phyloP scores from a whole-genome alignment of 2,329 filamentous ascomycete genomes.

The Paracoccidioides lutzii region DNA sequence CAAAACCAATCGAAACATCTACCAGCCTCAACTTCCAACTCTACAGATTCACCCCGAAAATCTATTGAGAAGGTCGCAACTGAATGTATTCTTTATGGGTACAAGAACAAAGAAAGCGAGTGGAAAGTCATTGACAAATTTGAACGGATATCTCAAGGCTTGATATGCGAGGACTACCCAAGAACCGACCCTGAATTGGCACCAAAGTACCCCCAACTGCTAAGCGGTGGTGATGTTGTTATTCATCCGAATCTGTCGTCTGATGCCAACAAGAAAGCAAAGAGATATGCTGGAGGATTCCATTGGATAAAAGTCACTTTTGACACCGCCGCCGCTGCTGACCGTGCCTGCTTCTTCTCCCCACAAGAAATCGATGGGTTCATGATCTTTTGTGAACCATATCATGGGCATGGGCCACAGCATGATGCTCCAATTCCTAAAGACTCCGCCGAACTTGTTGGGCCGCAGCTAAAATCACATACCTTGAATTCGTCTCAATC shows the following conservation, averaged over 20 bases:
- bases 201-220: constrained; percentile 56
- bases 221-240: constrained; percentile 59
- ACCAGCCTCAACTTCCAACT: constrained; percentile 25
- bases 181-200: constrained; percentile 63
- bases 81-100: constrained; percentile 78
- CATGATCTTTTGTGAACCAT: constrained; percentile 58
- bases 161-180: constrained; percentile 87
- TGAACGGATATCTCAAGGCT: constrained; percentile 65
- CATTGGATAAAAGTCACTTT: constrained; percentile 90
- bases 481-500: constrained; percentile 26
- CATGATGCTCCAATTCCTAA: constrained; percentile 52
- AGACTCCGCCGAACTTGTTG: constrained; percentile 19
- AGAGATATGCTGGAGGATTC: constrained; percentile 66
- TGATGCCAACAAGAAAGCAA: constrained; percentile 66
- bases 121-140: constrained; percentile 85
- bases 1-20: constrained; percentile 19
- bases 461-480: constrained; percentile 18
- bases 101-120: constrained; percentile 51
- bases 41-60: constrained; percentile 27
- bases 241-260: constrained; percentile 54
- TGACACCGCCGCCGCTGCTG: constrained; percentile 58
- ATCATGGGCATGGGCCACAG: constrained; percentile 50
- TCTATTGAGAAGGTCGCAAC: constrained; percentile 44
- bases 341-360: constrained; percentile 55
- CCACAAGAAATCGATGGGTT: constrained; percentile 60